These are phyloP conservation scores for Huntiella decipiens DNA, from an alignment of 2,329 filamentous ascomycete species.

Conservation along the genomic window DNA sequence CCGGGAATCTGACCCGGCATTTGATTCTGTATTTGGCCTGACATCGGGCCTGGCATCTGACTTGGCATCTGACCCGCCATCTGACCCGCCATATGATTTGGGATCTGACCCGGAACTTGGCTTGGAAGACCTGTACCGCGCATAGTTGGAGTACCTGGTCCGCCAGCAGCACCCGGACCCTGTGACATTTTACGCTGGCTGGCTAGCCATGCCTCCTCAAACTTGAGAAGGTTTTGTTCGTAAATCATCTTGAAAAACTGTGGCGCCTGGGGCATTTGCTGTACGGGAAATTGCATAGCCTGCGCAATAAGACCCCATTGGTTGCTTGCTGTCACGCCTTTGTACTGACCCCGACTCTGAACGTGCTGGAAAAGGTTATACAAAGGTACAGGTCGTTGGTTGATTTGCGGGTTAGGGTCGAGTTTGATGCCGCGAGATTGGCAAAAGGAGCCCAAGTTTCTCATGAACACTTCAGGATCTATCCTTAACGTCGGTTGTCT, in stretches of 20 bases:
- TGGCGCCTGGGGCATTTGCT: conserved; percentile 46
- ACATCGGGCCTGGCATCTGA: conserved; percentile 17
- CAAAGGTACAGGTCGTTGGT: conserved; percentile 54
- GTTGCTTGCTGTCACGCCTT: conserved; percentile 48
- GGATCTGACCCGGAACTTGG: conserved; percentile 21
- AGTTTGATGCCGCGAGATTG: conserved; percentile 51
- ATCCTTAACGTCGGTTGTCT: conserved; percentile 22
- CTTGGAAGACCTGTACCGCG: conserved; percentile 10
- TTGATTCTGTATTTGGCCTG: conserved; percentile 19
- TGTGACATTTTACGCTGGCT: conserved; percentile 32
- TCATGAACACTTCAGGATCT: conserved; percentile 52
- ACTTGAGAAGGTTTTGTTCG: conserved; percentile 54
- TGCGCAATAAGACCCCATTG: conserved; percentile 58
- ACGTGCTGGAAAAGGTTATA: conserved; percentile 63
- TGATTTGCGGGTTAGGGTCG: conserved; percentile 54
- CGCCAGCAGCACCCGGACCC: not conserved
- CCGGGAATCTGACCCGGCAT: conserved; percentile 18
- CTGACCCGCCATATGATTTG: conserved; percentile 20
- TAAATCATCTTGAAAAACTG: conserved; percentile 56
- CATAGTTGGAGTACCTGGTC: conserved; percentile 17
- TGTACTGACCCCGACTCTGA: conserved; percentile 56
- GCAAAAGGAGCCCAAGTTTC: conserved; percentile 63
- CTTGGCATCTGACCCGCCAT: conserved; percentile 13
- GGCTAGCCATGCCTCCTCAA: conserved; percentile 49
- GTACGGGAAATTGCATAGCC: conserved; percentile 39